Base-by-base conservation (phyloP, 495 filamentous ascomycete species). In the Podospora pseudocomata region DNA sequence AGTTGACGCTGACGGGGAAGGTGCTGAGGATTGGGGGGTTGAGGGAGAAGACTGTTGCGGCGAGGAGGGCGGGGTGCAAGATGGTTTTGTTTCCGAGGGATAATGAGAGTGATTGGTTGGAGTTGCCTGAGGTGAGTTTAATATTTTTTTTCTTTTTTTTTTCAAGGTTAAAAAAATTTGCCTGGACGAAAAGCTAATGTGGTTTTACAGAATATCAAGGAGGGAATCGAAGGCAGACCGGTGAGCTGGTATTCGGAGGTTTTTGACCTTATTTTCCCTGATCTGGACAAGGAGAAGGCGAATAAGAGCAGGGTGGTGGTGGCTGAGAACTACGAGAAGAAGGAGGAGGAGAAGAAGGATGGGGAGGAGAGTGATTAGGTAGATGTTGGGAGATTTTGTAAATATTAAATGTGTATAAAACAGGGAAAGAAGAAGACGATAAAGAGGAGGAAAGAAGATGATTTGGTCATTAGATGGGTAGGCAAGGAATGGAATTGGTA, bases 31-130 rank as follows among this genome's bases (percentile, higher is more conserved):
- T 99, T 81, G 96, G 96, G 28, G 96, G 96, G 0, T 80, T 99
- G 73, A 85, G 96, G 66, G 96, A 99, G 85, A 99, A 99, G 88
- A 97, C 95, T n/a, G 95, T 99, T 63, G 96, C 96, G 61, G 96
- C 96, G 62, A 86, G 94, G 70, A 86, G 96, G 66, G 95, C 96
- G 60, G 96, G 96, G 67, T 96, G 93, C 67, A 95, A 90, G 82
- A 97, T 87, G 83, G 88, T 99, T 73, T 89, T 99, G 73, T 99
- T 99, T 84, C 96, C 96, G 60, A 83, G 86, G 59, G 96, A 98
- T 80, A 98, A 98, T 82, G 86, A 89, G 82, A 92, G 90, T 56
- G 95, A 99, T 84, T 99, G 96, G 96, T 81, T 98, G 60, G 96
- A 99, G 80, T 85, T 99, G 73, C 96, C 96, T 76, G 92, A 97